Evolutionary conservation across 139 green algal species (phyloP), one percentile per base, ranked within the genome.

Genomic region (Mychonastes homosphaera): DNA sequence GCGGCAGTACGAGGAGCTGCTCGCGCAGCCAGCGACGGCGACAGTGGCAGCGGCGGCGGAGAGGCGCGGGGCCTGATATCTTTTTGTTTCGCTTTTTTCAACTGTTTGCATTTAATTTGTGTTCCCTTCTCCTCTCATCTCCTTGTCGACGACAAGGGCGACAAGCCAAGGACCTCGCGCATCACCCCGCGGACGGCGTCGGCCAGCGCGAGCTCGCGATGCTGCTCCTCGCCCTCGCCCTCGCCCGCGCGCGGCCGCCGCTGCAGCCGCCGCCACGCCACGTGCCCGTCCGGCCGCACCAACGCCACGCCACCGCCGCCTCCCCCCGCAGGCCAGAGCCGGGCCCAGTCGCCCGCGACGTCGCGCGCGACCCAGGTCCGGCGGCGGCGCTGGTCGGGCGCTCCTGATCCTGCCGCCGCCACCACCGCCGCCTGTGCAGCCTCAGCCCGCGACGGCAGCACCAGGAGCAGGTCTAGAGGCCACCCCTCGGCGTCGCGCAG

Each of bases 281-380:
- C 72, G 60, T 94, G 85, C 0, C 81, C 84, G 64, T 94, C 86
- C 3, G 86, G 86, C 27, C 85, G 64, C 35, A 92, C 79, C 40
- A 93, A 36, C n/a, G 91, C 34, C 15, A 62, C 82, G 9, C 55
- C 60, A 41, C 48, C 68, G 10, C 49, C 64, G 21, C 7, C 33
- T 6, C 33, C 40, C 27, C 10, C 55, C 38, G 39, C 19, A 23
- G 24, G 55, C 23, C 64, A 54, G 16, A 62, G 3, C 26, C 48
- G 15, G 47, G 28, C 46, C 64, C 69, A 77, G 9, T 34, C 54
- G 0, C 52, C 45, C 2, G 30, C 50, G 2, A 19, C 28, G 28
- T 74, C 64, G 6, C 16, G 62, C 52, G 29, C 44, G 28, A 19
- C 18, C 29, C 26, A 19, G 28, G 53, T 32, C 39, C 40, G 10